phyloP scores from a whole-genome alignment of 768 basidiomycete species.

The Russula ochroleuca region DNA sequence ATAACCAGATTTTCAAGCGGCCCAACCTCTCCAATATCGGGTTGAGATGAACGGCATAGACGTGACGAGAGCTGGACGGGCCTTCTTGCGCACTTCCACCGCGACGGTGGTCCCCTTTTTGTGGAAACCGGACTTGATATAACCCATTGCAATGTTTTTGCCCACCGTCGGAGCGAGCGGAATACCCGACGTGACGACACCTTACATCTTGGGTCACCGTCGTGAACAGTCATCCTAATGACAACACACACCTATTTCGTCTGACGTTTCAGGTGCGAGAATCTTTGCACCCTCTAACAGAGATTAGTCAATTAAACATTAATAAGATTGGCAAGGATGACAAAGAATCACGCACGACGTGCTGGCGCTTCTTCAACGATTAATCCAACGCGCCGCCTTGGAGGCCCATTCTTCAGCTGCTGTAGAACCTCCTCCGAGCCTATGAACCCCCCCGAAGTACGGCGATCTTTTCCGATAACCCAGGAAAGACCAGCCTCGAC shows the following conservation, averaged over 20 bases:
- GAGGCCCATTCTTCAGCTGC: slow-evolving; percentile 77
- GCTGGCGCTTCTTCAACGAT: slow-evolving; percentile 83
- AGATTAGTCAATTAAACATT: neutral
- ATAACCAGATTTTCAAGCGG: neutral
- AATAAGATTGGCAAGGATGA: neutral
- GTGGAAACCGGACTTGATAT: slow-evolving; percentile 74
- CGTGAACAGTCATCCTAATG: neutral
- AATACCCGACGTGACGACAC: slow-evolving; percentile 87
- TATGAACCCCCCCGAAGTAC: slow-evolving; percentile 67
- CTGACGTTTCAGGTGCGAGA: slow-evolving; percentile 48
- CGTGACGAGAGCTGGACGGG: slow-evolving; percentile 66
- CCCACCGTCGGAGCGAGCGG: slow-evolving; percentile 79
- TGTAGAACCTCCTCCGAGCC: slow-evolving; percentile 68
- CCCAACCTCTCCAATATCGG: slow-evolving; percentile 68
- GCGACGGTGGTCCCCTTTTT: slow-evolving; percentile 86
- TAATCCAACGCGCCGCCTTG: slow-evolving; percentile 75
- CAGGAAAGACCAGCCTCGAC: slow-evolving; percentile 90
- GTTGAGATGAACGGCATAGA: slow-evolving; percentile 87
- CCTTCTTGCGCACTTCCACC: slow-evolving; percentile 81
- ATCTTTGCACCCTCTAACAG: slow-evolving; percentile 73
- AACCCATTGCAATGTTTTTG: slow-evolving; percentile 96
- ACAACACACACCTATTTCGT: slow-evolving; percentile 55
- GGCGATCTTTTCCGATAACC: slow-evolving; percentile 89
- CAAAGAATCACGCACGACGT: slow-evolving; percentile 50
- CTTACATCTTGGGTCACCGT: slow-evolving; percentile 34